phyloP scores from a whole-genome alignment of 2,329 filamentous ascomycete species.

The Berkeleyomyces basicola region DNA sequence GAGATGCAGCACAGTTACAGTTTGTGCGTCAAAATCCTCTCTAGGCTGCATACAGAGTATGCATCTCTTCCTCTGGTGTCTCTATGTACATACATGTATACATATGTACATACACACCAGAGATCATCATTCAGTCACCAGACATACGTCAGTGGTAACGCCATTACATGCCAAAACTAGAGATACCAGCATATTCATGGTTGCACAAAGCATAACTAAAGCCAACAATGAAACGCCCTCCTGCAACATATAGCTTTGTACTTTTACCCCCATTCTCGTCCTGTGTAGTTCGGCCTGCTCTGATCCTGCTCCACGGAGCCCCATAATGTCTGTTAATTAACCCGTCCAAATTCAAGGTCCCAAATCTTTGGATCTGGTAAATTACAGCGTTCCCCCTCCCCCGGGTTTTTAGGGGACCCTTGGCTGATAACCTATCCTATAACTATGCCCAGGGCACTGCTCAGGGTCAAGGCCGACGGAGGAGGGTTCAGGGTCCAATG shows the following conservation, averaged over 20 bases:
- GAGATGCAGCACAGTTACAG: too few relatives aligned
- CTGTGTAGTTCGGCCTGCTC: not conserved
- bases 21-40: too few relatives aligned
- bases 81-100: not conserved
- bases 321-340: not conserved
- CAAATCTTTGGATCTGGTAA: not conserved
- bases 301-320: not conserved
- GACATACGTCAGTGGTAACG: too few relatives aligned
- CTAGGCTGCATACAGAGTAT: too few relatives aligned
- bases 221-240: too few relatives aligned
- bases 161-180: too few relatives aligned
- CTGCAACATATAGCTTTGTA: too few relatives aligned
- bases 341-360: not conserved
- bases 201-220: too few relatives aligned
- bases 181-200: too few relatives aligned
- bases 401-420: not conserved
- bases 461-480: not conserved
- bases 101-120: not conserved
- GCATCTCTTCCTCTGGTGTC: too few relatives aligned
- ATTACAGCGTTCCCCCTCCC: not conserved
- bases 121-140: too few relatives aligned
- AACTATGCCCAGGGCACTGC: not conserved
- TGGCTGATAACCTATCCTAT: not conserved
- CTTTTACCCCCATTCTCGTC: not conserved
- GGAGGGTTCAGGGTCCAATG: not conserved